Base-by-base conservation (phyloP, 768 basidiomycete species). In the Psilocybe subaeruginosa region DNA sequence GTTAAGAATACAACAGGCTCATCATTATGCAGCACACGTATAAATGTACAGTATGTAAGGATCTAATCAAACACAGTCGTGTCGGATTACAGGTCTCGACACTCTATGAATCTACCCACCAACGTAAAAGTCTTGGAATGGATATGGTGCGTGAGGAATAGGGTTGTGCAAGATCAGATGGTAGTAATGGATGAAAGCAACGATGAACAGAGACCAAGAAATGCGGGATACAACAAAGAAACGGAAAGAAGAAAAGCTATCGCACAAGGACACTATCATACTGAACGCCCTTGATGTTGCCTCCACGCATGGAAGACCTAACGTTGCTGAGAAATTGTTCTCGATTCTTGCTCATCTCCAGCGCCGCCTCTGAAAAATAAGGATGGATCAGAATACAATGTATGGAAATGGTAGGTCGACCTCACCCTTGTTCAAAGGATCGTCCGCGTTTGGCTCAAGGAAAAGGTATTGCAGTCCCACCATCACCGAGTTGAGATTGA, bases 401-500 rank as follows among this genome's bases (percentile, higher is more conserved):
- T 31, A 43, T 54, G 16, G 11, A 2, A 31, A 35, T 51, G 16
- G 58, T 31, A 60, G 59, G 52, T 39, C 7, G 33, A 19, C 60
- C 87, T 49, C 63, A 93, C 97, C 97, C 78, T 99, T 99, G 82
- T 99, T 99, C 70, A 99, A 73, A 14, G 97, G 97, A 76, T 99
- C 97, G 68, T 99, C 97, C 41, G 97, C 92, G 69, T 99, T 99
- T 12, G 97, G 97, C 76, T 99, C 97, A 59, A 99, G 81, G 84
- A 99, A 99, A 55, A 99, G 85, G 72, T 98, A 99, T 74, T 99
- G 97, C 59, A 99, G 76, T 37, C 97, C 97, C 61, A 99, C 93
- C 94, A 99, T 97, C 65, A 99, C 94, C 31, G 96, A 93, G 73
- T 95, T 98, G 55, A 99, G 82, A 76, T 98, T 99, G 47, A 99